phyloP scores from a whole-genome alignment of 148 eudicot species.

The Nepenthes gracilis region DNA sequence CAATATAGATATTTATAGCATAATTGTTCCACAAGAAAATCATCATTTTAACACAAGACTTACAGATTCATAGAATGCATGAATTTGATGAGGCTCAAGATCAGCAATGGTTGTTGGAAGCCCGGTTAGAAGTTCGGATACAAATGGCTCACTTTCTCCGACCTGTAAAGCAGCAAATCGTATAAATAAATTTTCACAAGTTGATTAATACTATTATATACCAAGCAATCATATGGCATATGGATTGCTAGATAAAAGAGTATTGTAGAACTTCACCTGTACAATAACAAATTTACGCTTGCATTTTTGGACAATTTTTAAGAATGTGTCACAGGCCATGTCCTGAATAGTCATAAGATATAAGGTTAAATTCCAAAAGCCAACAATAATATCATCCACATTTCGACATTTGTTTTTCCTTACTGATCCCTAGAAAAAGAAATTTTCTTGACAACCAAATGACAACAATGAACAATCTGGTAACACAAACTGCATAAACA shows the following conservation, averaged over 20 bases:
- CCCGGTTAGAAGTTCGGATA: constrained; percentile 84
- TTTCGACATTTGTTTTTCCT: not conserved
- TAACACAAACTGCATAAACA: no score
- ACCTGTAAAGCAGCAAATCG: constrained; percentile 27
- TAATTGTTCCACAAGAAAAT: not conserved
- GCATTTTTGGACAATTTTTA: constrained; percentile 98
- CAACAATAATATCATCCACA: not conserved
- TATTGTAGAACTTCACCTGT: constrained; percentile 36
- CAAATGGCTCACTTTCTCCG: constrained; percentile 97
- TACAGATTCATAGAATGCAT: constrained; percentile 95
- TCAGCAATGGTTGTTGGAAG: constrained; percentile 84
- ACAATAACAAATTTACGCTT: constrained; percentile 87
- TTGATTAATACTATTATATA: not conserved
- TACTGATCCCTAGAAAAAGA: not conserved
- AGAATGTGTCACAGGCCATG: constrained; percentile 98
- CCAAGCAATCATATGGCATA: no score
- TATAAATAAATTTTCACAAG: not conserved
- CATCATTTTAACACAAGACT: constrained; percentile 9
- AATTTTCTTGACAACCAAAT: no score
- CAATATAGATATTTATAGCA: not conserved
- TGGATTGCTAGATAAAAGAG: no score
- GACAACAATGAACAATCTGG: no score
- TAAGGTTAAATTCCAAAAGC: not conserved
- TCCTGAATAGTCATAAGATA: constrained; percentile 40
- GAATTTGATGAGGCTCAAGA: constrained; percentile 90